Evolutionary conservation across 208 protist species (phyloP).

Genomic region (Naegleria fowleri): DNA sequence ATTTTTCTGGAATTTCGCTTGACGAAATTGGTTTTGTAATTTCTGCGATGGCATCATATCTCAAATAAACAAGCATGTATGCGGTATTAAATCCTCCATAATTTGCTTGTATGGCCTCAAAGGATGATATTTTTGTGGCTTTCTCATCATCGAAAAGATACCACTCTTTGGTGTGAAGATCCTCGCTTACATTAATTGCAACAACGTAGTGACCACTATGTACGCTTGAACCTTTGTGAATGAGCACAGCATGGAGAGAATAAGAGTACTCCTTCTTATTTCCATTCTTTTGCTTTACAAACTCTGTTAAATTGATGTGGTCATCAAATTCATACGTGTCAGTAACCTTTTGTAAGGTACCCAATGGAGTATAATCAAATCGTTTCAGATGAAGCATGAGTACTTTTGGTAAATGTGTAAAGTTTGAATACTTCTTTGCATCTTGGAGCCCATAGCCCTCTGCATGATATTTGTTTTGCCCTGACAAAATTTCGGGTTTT

Average conservation of each 20-base stretch:
- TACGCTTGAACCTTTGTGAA: slow-evolving; percentile 16
- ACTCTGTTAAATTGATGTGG: slow-evolving; percentile 55
- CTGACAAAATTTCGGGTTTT: slow-evolving; percentile 65
- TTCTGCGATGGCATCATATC: background rate
- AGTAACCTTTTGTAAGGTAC: slow-evolving; percentile 58
- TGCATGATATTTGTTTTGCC: slow-evolving; percentile 73
- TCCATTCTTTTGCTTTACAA: slow-evolving; percentile 32
- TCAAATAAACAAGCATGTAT: slow-evolving; percentile 20
- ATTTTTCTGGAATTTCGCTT: background rate
- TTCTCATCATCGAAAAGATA: slow-evolving; percentile 1
- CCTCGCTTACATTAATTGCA: background rate
- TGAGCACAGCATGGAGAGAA: background rate
- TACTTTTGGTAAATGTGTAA: slow-evolving; percentile 68
- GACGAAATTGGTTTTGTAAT: background rate
- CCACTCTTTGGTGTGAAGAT: background rate
- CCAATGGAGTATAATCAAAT: slow-evolving; percentile 73
- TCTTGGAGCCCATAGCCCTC: slow-evolving; percentile 58
- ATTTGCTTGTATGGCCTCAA: background rate
- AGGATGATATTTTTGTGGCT: background rate
- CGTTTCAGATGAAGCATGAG: slow-evolving; percentile 78
- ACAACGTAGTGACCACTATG: background rate
- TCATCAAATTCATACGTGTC: slow-evolving; percentile 64
- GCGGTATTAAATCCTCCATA: background rate
- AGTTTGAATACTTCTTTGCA: slow-evolving; percentile 61
- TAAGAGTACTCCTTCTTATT: background rate